Evolutionary conservation across 2,329 filamentous ascomycete species (phyloP).

Genomic region (Apiospora malaysiana): DNA sequence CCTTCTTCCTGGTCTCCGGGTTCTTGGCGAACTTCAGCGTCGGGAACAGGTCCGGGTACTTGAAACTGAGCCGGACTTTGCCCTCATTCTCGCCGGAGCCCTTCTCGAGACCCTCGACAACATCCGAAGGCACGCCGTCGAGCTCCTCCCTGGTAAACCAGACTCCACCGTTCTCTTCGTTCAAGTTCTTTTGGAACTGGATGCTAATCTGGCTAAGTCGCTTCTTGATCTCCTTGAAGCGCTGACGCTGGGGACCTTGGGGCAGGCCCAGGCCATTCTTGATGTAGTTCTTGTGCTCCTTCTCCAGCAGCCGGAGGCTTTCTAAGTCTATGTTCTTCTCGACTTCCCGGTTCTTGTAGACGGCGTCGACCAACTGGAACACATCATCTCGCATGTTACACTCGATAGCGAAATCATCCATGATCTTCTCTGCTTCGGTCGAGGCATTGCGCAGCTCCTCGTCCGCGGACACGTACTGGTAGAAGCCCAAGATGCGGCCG

Average conservation of each 20-base stretch:
- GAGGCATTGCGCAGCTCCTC: conserved; percentile 75
- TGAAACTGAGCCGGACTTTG: conserved; percentile 78
- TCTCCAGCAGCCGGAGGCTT: conserved; percentile 74
- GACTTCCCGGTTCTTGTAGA: conserved; percentile 60
- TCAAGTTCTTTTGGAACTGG: conserved; percentile 78
- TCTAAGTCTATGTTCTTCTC: conserved; percentile 68
- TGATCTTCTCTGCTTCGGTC: conserved; percentile 75
- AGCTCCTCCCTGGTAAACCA: conserved; percentile 80
- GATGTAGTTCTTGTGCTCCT: conserved; percentile 79
- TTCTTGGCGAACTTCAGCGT: conserved; percentile 78
- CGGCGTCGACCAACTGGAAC: conserved; percentile 69
- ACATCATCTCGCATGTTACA: conserved; percentile 82
- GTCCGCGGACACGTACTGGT: conserved; percentile 77
- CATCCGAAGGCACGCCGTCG: conserved; percentile 75
- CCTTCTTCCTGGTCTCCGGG: conserved; percentile 69
- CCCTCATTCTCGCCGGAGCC: conserved; percentile 75
- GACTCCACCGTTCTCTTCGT: conserved; percentile 81
- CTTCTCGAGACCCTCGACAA: conserved; percentile 70
- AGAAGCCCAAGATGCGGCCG: conserved; percentile 75
- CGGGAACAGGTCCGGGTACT: conserved; percentile 83
- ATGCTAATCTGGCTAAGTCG: conserved; percentile 76
- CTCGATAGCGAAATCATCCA: conserved; percentile 81
- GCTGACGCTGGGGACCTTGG: conserved; percentile 71
- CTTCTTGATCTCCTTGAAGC: conserved; percentile 89
- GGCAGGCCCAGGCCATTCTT: conserved; percentile 77